phyloP scores from a whole-genome alignment of 2,329 filamentous ascomycete genomes.

The Nemania sp. region DNA sequence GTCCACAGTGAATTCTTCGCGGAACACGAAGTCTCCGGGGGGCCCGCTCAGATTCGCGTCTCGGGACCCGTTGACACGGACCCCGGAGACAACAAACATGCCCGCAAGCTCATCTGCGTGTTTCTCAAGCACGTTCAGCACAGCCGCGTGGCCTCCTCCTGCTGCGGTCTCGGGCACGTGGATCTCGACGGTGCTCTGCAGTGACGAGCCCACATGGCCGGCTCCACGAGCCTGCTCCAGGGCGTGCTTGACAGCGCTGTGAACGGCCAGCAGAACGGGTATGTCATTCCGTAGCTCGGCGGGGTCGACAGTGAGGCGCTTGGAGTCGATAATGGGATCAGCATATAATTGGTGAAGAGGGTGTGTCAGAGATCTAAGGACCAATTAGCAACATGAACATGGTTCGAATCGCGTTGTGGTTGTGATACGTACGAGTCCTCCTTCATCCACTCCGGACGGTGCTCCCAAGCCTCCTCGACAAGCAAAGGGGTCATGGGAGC shows the following conservation, averaged over 20 bases:
- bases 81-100: slow-evolving; percentile 63
- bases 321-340: slow-evolving; percentile 48
- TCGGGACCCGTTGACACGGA: slow-evolving; percentile 42
- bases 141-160: not conserved
- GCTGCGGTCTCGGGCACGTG: slow-evolving; percentile 44
- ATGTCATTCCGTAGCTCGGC: slow-evolving; percentile 48
- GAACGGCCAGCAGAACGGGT: slow-evolving; percentile 56
- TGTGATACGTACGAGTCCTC: slow-evolving; percentile 46
- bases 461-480: slow-evolving; percentile 86
- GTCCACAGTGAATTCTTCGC: slow-evolving; percentile 48
- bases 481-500: slow-evolving; percentile 80
- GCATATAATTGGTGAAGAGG: slow-evolving; percentile 56
- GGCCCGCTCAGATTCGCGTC: slow-evolving; percentile 23
- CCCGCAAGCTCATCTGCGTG: slow-evolving; percentile 59
- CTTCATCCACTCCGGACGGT: slow-evolving; percentile 69
- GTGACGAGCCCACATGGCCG: slow-evolving; percentile 77
- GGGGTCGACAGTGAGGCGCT: slow-evolving; percentile 46
- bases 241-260: slow-evolving; percentile 72
- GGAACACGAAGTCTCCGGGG: slow-evolving; percentile 37
- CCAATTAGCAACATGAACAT: slow-evolving; percentile 4
- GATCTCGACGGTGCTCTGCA: slow-evolving; percentile 75
- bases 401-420: no score
- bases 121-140: slow-evolving; percentile 42
- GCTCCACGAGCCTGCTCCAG: slow-evolving; percentile 73
- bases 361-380: slow-evolving; percentile 37